Evolutionary conservation across 176 grass and related monocot genomes (phyloP), one percentile per base, ranked within the genome.

Genomic region (Aegilops tauschii): DNA sequence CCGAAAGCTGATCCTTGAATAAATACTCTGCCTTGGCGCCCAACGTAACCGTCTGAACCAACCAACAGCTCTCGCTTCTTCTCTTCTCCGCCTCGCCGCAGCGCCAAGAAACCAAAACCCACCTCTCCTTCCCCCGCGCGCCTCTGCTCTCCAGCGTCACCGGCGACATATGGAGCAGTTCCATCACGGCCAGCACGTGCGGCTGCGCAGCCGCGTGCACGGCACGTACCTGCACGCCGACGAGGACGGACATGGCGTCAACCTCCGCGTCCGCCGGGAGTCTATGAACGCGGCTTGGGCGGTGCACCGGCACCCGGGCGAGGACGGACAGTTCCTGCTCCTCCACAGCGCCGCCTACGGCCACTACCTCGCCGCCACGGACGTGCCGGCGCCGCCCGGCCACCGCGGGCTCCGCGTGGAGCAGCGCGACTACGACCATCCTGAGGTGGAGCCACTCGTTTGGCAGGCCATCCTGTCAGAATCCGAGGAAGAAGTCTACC

Each of bases 201-300:
- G 85, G 18, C 85, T 86, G 28, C 27, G 77, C 36, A 86, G 75
- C 76, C 56, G 27, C 39, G 36, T 28, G 54, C 27, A 45, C 21
- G 85, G 39, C 6, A 36, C 20, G 30, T 85, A 78, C 62, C 73
- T 87, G 40, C 30, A 37, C 85, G 78, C 69, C 30, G 85, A 87
- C 52, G 54, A 79, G 20, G 52, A 64, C 39, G 80, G 87, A 9
- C 4, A 5, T 7, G 18, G 52, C 20, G 50, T 79, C 12, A 78
- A 28, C 25, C 80, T 88, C 8, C 11, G 35, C 72, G 0, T 5
- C 23, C 2, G 23, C 25, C 18, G 62, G 7, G 11, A 14, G 2
- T 31, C 70, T 2, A 1, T n/a, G 71, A 42, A 45, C 86, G 18
- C 47, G 32, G 71, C 25, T 31, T 88, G 86, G 86, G 73, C 10